Percentiles rank a stretch among this genome's conserved stretches.
These are phyloP conservation scores for Meyerozyma smithsonii DNA, from an alignment of 1,139 yeast genomes.

Conservation along the genomic window DNA sequence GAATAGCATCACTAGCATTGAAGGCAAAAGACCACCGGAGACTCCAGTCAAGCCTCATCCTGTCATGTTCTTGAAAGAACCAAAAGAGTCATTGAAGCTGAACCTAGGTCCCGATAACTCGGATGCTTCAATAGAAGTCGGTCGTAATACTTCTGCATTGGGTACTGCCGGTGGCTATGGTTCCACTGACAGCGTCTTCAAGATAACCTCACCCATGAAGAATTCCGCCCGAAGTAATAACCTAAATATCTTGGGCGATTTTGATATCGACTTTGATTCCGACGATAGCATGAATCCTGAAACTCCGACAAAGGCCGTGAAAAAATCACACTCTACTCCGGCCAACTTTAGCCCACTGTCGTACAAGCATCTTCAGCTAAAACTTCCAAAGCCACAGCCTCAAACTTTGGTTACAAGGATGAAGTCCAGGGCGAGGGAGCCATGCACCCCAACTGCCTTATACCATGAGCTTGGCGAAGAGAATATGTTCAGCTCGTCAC, in stretches of 20 bases:
- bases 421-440: slow-evolving; percentile 15
- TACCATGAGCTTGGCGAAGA: neutral
- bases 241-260: slow-evolving; percentile 9
- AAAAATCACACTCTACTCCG: slow-evolving; percentile 29
- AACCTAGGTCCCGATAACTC: slow-evolving; percentile 16
- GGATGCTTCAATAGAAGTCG: slow-evolving; percentile 38
- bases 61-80: slow-evolving; percentile 30
- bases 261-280: slow-evolving; percentile 20
- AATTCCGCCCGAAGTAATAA: slow-evolving; percentile 11
- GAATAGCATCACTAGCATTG: slow-evolving; percentile 38
- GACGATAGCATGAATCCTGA: slow-evolving; percentile 22
- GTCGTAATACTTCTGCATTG: slow-evolving; percentile 29
- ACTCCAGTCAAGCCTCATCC: slow-evolving; percentile 76
- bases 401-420: slow-evolving; percentile 2
- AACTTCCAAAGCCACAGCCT: slow-evolving; percentile 7
- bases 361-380: slow-evolving; percentile 11
- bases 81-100: slow-evolving; percentile 12
- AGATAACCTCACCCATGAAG: slow-evolving; percentile 19
- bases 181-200: slow-evolving; percentile 33
- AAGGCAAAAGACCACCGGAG: slow-evolving; percentile 55
- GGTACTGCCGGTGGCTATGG: slow-evolving; percentile 21
- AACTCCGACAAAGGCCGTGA: slow-evolving; percentile 41
- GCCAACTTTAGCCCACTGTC: slow-evolving; percentile 28
- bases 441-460: slow-evolving; percentile 27
- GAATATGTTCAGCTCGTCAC: slow-evolving; percentile 9